These are phyloP conservation scores for Decorospora gaudefroyi DNA, from an alignment of 2,329 filamentous ascomycete species.

Conservation along the genomic window DNA sequence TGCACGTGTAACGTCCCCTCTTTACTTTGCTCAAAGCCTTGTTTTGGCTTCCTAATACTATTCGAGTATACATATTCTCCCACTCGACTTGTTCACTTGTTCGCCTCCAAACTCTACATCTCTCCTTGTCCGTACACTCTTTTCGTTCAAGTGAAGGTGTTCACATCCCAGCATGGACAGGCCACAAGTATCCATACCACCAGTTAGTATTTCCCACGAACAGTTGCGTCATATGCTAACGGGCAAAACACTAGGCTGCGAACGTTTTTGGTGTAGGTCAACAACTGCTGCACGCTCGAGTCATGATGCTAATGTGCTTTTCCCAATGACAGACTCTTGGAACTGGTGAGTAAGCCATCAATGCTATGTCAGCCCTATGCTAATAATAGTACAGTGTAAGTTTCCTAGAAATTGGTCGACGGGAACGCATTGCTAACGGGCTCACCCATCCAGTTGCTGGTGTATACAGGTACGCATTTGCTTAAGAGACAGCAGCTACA, in stretches of 20 bases:
- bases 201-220: slow-evolving; percentile 25
- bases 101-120: neutral
- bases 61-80: slow-evolving; percentile 1
- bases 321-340: slow-evolving; percentile 42
- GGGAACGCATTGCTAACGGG: slow-evolving; percentile 21
- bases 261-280: slow-evolving; percentile 47
- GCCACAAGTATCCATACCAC: slow-evolving; percentile 44
- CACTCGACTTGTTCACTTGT: neutral
- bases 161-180: slow-evolving; percentile 26
- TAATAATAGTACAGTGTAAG: slow-evolving; percentile 34
- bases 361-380: slow-evolving; percentile 5
- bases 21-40: slow-evolving; percentile 7
- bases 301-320: slow-evolving; percentile 19
- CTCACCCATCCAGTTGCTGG: slow-evolving; percentile 43
- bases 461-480: slow-evolving; percentile 46
- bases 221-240: slow-evolving; percentile 28
- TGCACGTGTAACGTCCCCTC: slow-evolving; percentile 6
- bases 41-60: slow-evolving; percentile 7
- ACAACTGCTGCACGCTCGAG: slow-evolving; percentile 2
- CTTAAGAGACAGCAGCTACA: neutral
- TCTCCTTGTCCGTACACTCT: neutral
- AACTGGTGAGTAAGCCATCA: slow-evolving; percentile 35
- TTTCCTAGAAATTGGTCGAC: neutral
- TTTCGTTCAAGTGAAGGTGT: neutral
- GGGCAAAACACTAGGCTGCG: slow-evolving; percentile 39